Percentiles rank a stretch among this genome's conserved stretches.
Evolutionary conservation across 495 filamentous ascomycete genomes (phyloP).

Genomic region (Jackrogersella multiformis): DNA sequence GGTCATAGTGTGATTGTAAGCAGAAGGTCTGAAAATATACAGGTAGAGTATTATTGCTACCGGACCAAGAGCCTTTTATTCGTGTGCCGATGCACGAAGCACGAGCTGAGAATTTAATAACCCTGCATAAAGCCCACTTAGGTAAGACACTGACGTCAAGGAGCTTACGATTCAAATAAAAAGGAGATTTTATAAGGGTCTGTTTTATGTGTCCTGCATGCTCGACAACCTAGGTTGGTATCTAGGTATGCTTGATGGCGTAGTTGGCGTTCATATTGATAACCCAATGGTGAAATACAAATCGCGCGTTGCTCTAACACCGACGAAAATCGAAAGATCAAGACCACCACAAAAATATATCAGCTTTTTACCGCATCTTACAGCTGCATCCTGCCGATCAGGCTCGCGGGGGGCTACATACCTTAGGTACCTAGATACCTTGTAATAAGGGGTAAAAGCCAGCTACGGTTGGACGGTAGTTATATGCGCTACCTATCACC

Average conservation of each 20-base stretch:
- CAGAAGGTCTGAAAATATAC: not conserved
- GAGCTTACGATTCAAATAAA: not conserved
- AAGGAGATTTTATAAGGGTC: slow-evolving; percentile 3
- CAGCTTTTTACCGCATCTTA: slow-evolving; percentile 26
- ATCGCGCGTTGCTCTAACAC: slow-evolving; percentile 18
- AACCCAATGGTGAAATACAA: slow-evolving; percentile 16
- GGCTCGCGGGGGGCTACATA: slow-evolving; percentile 3
- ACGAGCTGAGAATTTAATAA: slow-evolving; percentile 9
- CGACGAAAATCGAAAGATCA: not conserved
- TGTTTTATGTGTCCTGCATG: slow-evolving; percentile 3
- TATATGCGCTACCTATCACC: slow-evolving; percentile 16
- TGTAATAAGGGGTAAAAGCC: slow-evolving; percentile 13
- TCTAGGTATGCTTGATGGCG: slow-evolving; percentile 28
- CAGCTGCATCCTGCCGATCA: slow-evolving; percentile 26
- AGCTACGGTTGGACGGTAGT: not conserved
- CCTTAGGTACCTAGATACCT: too few relatives aligned
- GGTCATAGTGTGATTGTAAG: slow-evolving; percentile 11
- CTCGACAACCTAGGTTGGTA: too few relatives aligned
- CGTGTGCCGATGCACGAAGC: not conserved
- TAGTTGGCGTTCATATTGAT: slow-evolving; percentile 31
- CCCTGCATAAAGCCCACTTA: slow-evolving; percentile 21
- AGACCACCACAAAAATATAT: not conserved
- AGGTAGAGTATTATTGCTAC: too few relatives aligned
- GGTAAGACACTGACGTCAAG: slow-evolving; percentile 38
- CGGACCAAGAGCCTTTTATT: too few relatives aligned